Evolutionary conservation across 1,284 basidiomycete genomes (phyloP).

Genomic region (Vanrija pseudolonga): DNA sequence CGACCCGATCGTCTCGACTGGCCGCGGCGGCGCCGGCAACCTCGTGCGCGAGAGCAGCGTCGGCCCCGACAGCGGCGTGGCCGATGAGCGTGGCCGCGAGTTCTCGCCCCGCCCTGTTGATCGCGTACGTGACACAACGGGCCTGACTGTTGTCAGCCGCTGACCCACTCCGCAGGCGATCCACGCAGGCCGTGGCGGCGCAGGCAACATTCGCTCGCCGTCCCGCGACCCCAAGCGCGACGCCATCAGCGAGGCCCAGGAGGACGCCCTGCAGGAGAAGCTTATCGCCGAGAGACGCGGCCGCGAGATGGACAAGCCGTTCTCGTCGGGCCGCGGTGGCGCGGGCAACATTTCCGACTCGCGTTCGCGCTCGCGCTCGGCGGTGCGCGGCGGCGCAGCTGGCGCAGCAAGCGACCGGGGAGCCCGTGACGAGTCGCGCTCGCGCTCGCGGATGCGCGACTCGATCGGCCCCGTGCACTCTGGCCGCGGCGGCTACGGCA

Average conservation of each 20-base stretch:
- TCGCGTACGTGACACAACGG: conserved; percentile 20
- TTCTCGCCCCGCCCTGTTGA: conserved; percentile 25
- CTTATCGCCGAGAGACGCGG: conserved; percentile 45
- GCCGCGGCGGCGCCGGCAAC: conserved; percentile 19
- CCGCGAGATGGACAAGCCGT: conserved; percentile 35
- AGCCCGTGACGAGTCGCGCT: no score
- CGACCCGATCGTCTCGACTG: conserved; percentile 38
- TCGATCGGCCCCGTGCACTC: conserved; percentile 7
- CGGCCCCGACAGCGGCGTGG: neutral
- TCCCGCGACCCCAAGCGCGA: conserved; percentile 34
- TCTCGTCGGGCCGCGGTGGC: conserved; percentile 48
- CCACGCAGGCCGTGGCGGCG: conserved; percentile 48
- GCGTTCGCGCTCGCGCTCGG: conserved; percentile 26
- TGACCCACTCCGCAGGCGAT: conserved; percentile 25
- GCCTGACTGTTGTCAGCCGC: neutral
- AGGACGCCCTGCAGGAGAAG: conserved; percentile 42
- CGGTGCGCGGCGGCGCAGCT: neutral
- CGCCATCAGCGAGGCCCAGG: conserved; percentile 30
- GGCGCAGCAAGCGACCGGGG: neutral
- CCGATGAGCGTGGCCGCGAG: conserved; percentile 42
- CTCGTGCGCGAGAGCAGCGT: conserved; percentile 5
- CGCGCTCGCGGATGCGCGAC: neutral
- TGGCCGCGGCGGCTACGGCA: conserved; percentile 48
- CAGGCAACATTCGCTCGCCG: conserved; percentile 47
- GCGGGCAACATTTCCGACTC: conserved; percentile 41